A percentile compares a stretch with the other conserved stretches of the same genome.
These are phyloP conservation scores for Diaporthe capsici DNA, from an alignment of 2,329 filamentous ascomycete genomes.

Conservation along the genomic window DNA sequence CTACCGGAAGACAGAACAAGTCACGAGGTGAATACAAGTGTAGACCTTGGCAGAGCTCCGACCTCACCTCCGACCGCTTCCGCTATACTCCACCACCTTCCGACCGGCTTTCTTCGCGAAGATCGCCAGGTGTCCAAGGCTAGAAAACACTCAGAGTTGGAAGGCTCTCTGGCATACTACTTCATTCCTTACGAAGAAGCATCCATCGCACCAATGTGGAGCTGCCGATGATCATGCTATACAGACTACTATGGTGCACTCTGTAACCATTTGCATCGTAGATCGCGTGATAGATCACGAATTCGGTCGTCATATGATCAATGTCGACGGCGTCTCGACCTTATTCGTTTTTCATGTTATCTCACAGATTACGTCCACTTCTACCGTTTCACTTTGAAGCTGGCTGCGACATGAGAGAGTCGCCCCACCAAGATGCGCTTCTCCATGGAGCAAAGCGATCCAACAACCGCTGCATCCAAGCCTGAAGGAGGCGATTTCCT, in stretches of 20 bases:
- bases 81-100: not conserved
- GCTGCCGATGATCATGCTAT: slow-evolving; percentile 2
- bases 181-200: not conserved
- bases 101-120: not conserved
- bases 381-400: too few species aligned
- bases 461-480: too few species aligned
- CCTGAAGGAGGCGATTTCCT: too few species aligned
- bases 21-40: not conserved
- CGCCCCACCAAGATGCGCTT: too few species aligned
- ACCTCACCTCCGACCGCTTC: not conserved
- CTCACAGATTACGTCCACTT: too few species aligned
- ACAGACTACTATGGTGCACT: not conserved
- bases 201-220: not conserved
- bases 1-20: not conserved
- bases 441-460: too few species aligned
- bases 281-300: not conserved
- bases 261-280: not conserved
- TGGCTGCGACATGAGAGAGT: too few species aligned
- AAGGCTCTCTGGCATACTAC: not conserved
- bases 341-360: too few species aligned
- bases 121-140: not conserved
- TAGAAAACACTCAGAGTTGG: too few species aligned
- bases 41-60: not conserved
- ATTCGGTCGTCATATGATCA: too few species aligned
- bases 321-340: too few species aligned